A percentile compares a stretch with the other conserved stretches of the same genome.
phyloP scores from a whole-genome alignment of 257 asterid genomes.

The Ballota nigra region DNA sequence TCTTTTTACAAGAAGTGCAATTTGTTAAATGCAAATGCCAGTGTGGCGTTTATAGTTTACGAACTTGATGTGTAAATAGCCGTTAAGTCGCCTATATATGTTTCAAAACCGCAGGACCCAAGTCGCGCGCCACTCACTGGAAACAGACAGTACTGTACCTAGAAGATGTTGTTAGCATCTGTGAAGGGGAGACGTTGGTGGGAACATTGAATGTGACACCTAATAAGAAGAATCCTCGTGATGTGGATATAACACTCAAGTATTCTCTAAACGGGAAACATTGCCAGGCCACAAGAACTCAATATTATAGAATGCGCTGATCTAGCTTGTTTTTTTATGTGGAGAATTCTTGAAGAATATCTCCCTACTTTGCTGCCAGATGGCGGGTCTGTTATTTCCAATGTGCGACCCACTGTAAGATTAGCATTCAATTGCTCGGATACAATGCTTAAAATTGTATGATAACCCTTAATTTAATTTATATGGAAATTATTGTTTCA shows the following conservation, averaged over 20 bases:
- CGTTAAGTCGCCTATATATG: not conserved
- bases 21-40: not conserved
- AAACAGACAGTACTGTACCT: constrained; percentile 93
- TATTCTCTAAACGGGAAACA: constrained; percentile 69
- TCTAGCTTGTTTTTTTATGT: not conserved
- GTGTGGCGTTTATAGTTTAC: not conserved
- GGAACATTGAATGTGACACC: constrained; percentile 79
- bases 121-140: constrained; percentile 93
- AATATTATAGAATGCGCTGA: constrained; percentile 69
- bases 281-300: constrained; percentile 65
- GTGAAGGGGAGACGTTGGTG: constrained; percentile 73
- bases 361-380: not conserved
- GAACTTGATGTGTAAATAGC: too few species aligned
- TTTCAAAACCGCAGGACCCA: constrained; percentile 57
- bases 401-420: not conserved
- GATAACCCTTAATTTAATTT: not conserved
- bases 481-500: constrained; percentile 11
- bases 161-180: constrained; percentile 78
- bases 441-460: constrained; percentile 17
- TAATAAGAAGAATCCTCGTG: constrained; percentile 94
- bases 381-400: not conserved
- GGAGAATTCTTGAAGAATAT: not conserved
- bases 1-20: not conserved
- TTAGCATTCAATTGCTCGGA: not conserved
- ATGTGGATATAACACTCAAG: constrained; percentile 76